A percentile compares a stretch with the other conserved stretches of the same genome.
Conservation (phyloP, 73 alveolate genomes). For the Symbiodinium pilosum region DNA sequence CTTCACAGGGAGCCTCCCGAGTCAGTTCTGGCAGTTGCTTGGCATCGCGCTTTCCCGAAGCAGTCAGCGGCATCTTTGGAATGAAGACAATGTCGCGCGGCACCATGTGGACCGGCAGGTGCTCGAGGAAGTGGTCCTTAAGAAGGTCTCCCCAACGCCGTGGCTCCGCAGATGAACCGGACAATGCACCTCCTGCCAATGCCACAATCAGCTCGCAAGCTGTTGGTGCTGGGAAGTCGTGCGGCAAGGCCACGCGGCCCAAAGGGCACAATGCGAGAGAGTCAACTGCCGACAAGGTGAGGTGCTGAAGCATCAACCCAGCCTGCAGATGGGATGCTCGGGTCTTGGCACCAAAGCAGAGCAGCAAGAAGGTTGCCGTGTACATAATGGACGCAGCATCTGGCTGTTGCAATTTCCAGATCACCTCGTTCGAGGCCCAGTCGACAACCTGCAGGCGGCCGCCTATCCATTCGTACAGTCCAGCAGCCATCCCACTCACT, state of each 20-base stretch:
- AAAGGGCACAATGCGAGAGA: not conserved
- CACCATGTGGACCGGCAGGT: not conserved
- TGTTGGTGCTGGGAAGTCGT: not conserved
- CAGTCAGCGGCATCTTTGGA: not conserved
- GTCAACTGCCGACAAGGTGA: not conserved
- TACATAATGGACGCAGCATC: conserved; percentile 1
- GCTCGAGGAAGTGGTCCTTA: not conserved
- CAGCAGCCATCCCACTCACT: not conserved
- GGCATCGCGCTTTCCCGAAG: not conserved
- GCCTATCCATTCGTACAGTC: not conserved
- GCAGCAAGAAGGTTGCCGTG: not conserved
- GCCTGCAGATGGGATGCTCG: not conserved
- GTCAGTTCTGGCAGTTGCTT: not conserved
- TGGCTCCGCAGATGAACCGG: no score
- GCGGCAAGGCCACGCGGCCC: conserved; percentile 1
- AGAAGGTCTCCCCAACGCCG: not conserved
- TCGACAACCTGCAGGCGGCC: not conserved
- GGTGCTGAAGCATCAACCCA: not conserved
- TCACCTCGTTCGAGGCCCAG: not conserved
- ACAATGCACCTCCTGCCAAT: conserved; percentile 10
- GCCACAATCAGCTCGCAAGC: not conserved
- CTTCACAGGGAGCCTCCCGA: not conserved
- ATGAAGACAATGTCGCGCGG: not conserved
- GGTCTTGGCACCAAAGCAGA: not conserved
- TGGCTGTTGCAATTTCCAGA: not conserved